phyloP scores from a whole-genome alignment of 257 asterid genomes.

The Nicotiana benthamiana region DNA sequence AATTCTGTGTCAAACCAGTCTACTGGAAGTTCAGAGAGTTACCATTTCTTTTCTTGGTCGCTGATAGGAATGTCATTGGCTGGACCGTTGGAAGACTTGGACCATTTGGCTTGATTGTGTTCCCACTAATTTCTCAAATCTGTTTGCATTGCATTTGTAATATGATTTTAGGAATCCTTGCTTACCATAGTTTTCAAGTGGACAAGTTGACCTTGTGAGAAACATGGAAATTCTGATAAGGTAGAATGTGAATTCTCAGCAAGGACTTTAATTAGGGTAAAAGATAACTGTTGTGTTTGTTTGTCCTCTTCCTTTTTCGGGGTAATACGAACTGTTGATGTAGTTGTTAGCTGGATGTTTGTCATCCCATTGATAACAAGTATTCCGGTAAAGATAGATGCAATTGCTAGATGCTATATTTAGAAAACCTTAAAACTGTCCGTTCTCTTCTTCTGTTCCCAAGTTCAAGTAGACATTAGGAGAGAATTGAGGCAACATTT shows the following conservation, averaged over 20 bases:
- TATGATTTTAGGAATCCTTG: background rate
- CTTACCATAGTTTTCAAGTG: background rate
- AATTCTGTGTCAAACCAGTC: background rate
- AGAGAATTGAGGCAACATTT: background rate
- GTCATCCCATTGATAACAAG: background rate
- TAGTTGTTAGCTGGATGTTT: background rate
- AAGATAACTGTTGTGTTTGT: background rate
- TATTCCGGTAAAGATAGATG: background rate
- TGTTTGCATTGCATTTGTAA: background rate
- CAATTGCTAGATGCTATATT: background rate
- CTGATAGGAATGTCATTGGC: background rate
- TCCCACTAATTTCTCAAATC: background rate
- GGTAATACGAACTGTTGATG: background rate
- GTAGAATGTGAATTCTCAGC: background rate
- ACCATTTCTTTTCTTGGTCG: background rate
- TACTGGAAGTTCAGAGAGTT: background rate
- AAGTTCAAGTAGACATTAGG: background rate
- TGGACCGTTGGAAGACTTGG: background rate
- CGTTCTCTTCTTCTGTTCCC: background rate
- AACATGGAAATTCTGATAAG: background rate
- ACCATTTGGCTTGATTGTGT: background rate
- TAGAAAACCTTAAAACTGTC: background rate
- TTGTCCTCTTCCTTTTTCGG: background rate
- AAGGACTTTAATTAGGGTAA: background rate
- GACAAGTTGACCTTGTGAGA: background rate